A percentile compares a stretch with the other conserved stretches of the same genome.
phyloP scores from a whole-genome alignment of 2,329 filamentous ascomycete species.

The Fusarium metavorans region DNA sequence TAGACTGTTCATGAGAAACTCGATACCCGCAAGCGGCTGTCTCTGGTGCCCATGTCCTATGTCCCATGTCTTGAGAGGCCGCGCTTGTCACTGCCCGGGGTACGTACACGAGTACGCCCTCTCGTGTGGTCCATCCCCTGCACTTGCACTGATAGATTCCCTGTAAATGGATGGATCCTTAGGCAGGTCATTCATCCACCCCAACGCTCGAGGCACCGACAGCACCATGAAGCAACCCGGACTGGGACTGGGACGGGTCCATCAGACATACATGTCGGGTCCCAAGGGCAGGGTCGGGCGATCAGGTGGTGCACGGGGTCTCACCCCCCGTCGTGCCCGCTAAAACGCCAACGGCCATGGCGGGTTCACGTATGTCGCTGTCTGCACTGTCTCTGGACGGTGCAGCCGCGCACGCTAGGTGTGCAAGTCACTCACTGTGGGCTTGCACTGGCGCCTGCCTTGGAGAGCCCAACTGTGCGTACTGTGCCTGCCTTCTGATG shows the following conservation, averaged over 20 bases:
- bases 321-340: constrained; percentile 12
- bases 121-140: neutral
- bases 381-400: constrained; percentile 29
- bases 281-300: constrained; percentile 13
- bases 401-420: constrained; percentile 16
- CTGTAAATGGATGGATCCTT: constrained; percentile 1
- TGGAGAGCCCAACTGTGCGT: neutral
- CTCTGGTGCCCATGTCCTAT: neutral
- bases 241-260: neutral
- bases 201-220: constrained; percentile 15
- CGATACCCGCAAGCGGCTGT: constrained; percentile 20
- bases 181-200: constrained; percentile 1
- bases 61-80: neutral
- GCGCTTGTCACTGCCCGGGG: neutral
- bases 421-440: neutral
- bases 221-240: constrained; percentile 2
- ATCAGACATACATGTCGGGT: neutral
- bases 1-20: neutral
- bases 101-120: neutral
- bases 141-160: neutral
- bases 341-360: constrained; percentile 25
- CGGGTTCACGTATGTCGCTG: constrained; percentile 26
- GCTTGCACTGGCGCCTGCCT: neutral
- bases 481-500: constrained; percentile 13
- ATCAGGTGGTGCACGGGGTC: constrained; percentile 34